These are phyloP conservation scores for Citrus trifoliata DNA, from an alignment of 345 rosid genomes.

Conservation along the genomic window DNA sequence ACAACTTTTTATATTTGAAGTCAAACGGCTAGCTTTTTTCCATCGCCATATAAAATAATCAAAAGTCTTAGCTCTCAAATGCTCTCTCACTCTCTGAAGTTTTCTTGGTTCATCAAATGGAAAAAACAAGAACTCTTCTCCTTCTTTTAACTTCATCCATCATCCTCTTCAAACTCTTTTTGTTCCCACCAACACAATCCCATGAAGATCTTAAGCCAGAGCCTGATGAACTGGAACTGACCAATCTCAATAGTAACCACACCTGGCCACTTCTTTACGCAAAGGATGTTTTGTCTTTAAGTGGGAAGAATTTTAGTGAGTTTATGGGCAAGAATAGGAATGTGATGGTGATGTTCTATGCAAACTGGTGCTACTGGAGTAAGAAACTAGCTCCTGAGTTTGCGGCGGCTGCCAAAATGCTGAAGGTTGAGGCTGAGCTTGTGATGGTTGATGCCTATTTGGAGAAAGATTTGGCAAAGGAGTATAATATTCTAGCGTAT, in stretches of 20 bases:
- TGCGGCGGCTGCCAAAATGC: slow-evolving; percentile 44
- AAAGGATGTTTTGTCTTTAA: not conserved
- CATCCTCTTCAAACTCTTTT: not conserved
- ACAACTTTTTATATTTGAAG: not conserved
- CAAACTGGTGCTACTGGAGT: slow-evolving; percentile 52
- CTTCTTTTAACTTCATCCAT: not conserved
- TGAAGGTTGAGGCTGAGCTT: slow-evolving; percentile 44
- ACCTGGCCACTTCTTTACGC: not conserved
- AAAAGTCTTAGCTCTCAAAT: not conserved
- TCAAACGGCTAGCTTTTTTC: not conserved
- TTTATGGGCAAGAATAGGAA: not conserved
- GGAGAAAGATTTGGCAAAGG: slow-evolving; percentile 5
- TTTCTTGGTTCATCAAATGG: not conserved
- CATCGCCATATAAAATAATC: not conserved
- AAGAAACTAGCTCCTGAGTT: slow-evolving; percentile 37
- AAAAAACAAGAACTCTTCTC: not conserved
- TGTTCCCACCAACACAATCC: not conserved
- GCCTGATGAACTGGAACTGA: not conserved
- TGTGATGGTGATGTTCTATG: slow-evolving; percentile 33
- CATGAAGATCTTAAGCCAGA: not conserved
- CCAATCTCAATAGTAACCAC: not conserved
- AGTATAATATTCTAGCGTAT: slow-evolving; percentile 4
- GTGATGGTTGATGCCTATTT: slow-evolving; percentile 41
- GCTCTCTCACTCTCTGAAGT: not conserved
- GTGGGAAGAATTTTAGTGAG: not conserved